phyloP scores from a whole-genome alignment of 1,284 basidiomycete genomes.

The Ceratobasidium sp. region DNA sequence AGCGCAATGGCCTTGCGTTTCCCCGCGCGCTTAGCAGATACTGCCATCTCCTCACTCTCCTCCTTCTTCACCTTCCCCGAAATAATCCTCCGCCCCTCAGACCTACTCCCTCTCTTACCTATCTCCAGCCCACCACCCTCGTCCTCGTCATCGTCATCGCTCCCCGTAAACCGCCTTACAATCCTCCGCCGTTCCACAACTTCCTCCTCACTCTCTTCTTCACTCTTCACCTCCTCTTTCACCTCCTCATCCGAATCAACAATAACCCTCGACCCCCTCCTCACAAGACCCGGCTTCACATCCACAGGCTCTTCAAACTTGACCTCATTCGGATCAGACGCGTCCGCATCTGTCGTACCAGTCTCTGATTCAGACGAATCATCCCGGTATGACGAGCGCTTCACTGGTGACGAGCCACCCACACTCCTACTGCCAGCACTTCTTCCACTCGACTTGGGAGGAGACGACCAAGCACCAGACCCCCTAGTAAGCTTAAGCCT shows the following conservation, averaged over 20 bases:
- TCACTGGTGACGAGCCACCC: neutral
- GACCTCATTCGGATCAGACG: conserved; percentile 21
- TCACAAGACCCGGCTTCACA: neutral
- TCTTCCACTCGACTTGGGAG: too few relatives aligned
- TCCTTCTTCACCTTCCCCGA: neutral
- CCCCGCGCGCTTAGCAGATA: conserved; percentile 5
- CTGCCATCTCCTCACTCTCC: neutral
- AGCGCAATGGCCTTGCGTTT: conserved; percentile 30
- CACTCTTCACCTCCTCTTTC: neutral
- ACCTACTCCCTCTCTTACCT: neutral
- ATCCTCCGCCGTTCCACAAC: neutral
- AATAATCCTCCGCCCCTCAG: too few relatives aligned
- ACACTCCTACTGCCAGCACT: too few relatives aligned
- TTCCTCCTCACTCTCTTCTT: conserved; percentile 1
- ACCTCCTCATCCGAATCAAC: neutral
- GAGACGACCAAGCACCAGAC: neutral
- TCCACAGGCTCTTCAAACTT: conserved; percentile 4
- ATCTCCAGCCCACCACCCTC: neutral
- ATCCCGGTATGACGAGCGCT: neutral
- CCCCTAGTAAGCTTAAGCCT: conserved; percentile 8
- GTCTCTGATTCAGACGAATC: conserved; percentile 11
- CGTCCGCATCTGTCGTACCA: conserved; percentile 18
- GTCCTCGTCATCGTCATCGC: neutral
- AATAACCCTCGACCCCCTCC: neutral
- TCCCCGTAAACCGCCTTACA: neutral